Evolutionary conservation across 257 asterid genomes (phyloP).

Genomic region (Nicotiana attenuata): DNA sequence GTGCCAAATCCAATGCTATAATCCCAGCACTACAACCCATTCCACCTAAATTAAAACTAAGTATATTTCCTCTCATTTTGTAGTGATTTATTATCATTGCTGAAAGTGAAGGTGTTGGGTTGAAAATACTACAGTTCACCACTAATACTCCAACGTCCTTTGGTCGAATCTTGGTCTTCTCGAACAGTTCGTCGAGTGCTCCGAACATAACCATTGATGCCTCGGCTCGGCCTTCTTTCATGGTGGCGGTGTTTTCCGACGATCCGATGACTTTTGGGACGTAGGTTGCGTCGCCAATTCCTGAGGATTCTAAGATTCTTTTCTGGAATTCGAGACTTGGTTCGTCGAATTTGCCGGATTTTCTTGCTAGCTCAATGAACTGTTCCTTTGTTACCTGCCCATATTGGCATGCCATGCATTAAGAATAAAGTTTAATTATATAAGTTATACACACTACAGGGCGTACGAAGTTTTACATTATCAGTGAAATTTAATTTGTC

Average conservation of each 20-base stretch:
- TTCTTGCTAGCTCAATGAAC: slow-evolving; percentile 65
- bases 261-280: slow-evolving; percentile 65
- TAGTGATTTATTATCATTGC: slow-evolving; percentile 95
- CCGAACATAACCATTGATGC: slow-evolving; percentile 86
- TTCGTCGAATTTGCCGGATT: slow-evolving; percentile 69
- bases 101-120: slow-evolving; percentile 97
- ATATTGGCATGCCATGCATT: neutral
- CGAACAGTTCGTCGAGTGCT: slow-evolving; percentile 86
- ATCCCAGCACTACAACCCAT: slow-evolving; percentile 96
- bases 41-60: slow-evolving; percentile 89
- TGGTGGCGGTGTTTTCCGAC: slow-evolving; percentile 68
- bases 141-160: slow-evolving; percentile 84
- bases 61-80: slow-evolving; percentile 82
- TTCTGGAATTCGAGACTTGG: slow-evolving; percentile 58
- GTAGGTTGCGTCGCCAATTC: slow-evolving; percentile 83
- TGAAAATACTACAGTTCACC: slow-evolving; percentile 89
- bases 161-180: slow-evolving; percentile 51
- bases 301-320: slow-evolving; percentile 68
- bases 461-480: neutral
- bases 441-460: neutral
- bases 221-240: slow-evolving; percentile 91
- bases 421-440: neutral
- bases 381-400: slow-evolving; percentile 68
- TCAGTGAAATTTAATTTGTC: neutral
- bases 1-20: slow-evolving; percentile 75